Evolutionary conservation across 495 filamentous ascomycete genomes (phyloP), one percentile per base, ranked within the genome.

Genomic region (Amniculicola lignicola): DNA sequence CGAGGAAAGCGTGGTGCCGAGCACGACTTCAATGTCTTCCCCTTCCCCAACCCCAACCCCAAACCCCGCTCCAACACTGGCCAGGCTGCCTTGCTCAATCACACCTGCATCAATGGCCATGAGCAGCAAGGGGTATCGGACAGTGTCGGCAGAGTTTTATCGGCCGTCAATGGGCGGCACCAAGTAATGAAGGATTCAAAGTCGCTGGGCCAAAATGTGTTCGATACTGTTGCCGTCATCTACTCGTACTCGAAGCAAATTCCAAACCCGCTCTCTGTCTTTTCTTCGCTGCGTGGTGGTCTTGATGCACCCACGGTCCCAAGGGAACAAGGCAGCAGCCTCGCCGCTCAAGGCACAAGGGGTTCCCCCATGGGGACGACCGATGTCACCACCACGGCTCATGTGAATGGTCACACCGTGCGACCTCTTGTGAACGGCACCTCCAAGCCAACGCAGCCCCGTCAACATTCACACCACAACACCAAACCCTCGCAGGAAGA

Each of bases 121-220:
- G 37, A 9, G 9, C 7, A 40, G 16, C 37, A 9, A 9, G 10
- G 19, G 16, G 7, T 19, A 9, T 9, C 9, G 16, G 16, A 40
- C 10, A 18, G 10, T 6, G 19, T 6, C 6, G 28, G 9, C 10
- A 21, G 14, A 3, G 29, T 9, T 2, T 14, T 31, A 6, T n/a
- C 21, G 7, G 9, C 46, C 24, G 10, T 58, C 1, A 31, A 28
- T 2, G n/a, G 27, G 9, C 46, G 45, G 6, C 54, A 50, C n/a
- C 60, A 63, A 36, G 39, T 42, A 4, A 63, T 54, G 35, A 63
- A 63, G 38, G 60, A 63, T 47, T 21, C 35, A 11, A 63, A 57
- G 22, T 63, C 60, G 18, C 39, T 63, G 3, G 45, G 54, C 3
- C 60, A 63, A 22, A 58, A 63, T 46, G 19, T 63, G 6, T 63